These are phyloP conservation scores for Salvia hispanica DNA, from an alignment of 257 asterid genomes.

Conservation along the genomic window DNA sequence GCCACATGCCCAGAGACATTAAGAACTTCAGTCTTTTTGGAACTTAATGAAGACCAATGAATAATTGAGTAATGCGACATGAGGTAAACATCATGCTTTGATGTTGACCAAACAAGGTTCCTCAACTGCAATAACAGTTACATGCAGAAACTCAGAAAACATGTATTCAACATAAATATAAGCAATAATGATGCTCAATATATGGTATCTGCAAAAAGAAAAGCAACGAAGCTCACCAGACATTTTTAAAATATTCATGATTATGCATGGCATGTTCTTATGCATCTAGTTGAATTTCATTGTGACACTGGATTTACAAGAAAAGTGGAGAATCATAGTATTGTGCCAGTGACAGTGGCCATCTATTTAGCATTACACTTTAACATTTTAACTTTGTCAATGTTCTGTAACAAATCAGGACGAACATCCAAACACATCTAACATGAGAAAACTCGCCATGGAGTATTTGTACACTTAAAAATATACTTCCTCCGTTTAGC, in stretches of 20 bases:
- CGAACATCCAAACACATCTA: background rate
- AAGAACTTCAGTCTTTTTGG: slow-evolving; percentile 60
- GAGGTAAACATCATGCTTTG: slow-evolving; percentile 70
- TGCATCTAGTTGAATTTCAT: slow-evolving; percentile 10
- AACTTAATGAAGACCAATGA: slow-evolving; percentile 63
- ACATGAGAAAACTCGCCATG: background rate
- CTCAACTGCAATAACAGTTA: slow-evolving; percentile 50
- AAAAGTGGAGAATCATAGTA: slow-evolving; percentile 5
- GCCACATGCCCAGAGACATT: slow-evolving; percentile 66
- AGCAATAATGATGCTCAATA: slow-evolving; percentile 7
- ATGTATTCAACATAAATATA: background rate
- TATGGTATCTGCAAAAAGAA: too few species aligned
- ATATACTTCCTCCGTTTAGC: too few species aligned
- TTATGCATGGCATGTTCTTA: slow-evolving; percentile 2
- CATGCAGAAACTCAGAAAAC: background rate
- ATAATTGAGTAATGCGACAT: slow-evolving; percentile 60
- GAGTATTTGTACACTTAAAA: too few species aligned
- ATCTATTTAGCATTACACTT: background rate
- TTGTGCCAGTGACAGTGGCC: background rate
- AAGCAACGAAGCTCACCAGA: background rate
- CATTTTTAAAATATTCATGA: slow-evolving; percentile 14
- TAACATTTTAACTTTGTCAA: background rate
- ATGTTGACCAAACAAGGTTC: slow-evolving; percentile 65
- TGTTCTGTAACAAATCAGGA: slow-evolving; percentile 10
- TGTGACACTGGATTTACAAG: background rate